Evolutionary conservation across 306 rosid species (phyloP).

Genomic region (Dryas alaskensis): DNA sequence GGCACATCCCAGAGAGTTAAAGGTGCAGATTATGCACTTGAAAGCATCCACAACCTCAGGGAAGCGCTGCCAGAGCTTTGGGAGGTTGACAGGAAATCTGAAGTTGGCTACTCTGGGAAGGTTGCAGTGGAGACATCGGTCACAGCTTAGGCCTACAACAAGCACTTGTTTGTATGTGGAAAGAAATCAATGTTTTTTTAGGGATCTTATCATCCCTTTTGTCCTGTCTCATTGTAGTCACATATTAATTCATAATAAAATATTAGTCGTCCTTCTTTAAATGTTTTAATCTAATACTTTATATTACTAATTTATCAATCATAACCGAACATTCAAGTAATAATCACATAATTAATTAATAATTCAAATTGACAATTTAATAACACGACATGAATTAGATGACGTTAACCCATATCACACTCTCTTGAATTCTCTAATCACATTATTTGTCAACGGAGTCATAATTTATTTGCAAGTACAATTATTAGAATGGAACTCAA

Average conservation of each 20-base stretch:
- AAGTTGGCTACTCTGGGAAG: conserved; percentile 60
- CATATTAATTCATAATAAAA: conserved; percentile 9
- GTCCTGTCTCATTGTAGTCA: background rate
- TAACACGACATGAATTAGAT: background rate
- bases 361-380: too few relatives aligned
- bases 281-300: background rate
- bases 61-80: conserved; percentile 88
- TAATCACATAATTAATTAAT: background rate
- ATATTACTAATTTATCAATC: background rate
- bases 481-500: conserved; percentile 1
- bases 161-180: background rate
- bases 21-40: conserved; percentile 93
- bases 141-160: conserved; percentile 47
- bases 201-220: conserved; percentile 2
- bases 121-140: conserved; percentile 85
- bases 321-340: background rate
- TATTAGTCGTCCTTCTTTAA: too few relatives aligned
- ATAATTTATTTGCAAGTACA: background rate
- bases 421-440: background rate
- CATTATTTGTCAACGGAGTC: background rate
- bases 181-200: conserved; percentile 1
- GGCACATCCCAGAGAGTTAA: conserved; percentile 80
- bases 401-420: background rate
- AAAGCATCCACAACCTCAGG: conserved; percentile 90
- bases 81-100: conserved; percentile 68